Conservation (phyloP, 1,284 basidiomycete genomes). For the Ceratobasidium theobromae region DNA sequence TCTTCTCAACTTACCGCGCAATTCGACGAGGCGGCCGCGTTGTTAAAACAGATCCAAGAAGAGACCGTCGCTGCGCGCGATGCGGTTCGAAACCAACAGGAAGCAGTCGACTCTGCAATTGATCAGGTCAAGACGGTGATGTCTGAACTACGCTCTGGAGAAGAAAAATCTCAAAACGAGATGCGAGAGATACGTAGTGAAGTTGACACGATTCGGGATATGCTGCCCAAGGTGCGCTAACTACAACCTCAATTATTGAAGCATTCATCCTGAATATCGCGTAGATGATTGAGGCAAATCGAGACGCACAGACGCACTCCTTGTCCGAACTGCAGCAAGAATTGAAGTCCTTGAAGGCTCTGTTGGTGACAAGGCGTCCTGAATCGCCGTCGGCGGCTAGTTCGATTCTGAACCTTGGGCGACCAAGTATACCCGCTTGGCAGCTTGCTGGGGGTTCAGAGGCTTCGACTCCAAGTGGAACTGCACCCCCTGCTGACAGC, state of each 20-base stretch:
- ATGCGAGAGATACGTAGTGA: constrained; percentile 92
- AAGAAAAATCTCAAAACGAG: constrained; percentile 80
- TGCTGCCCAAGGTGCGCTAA: constrained; percentile 78
- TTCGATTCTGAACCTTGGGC: constrained; percentile 50
- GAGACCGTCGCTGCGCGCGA: constrained; percentile 72
- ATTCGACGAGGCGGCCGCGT: constrained; percentile 87
- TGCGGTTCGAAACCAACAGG: constrained; percentile 81
- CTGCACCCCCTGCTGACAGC: not conserved
- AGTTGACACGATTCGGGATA: constrained; percentile 84
- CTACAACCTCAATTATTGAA: not conserved
- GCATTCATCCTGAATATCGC: not conserved
- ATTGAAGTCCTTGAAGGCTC: constrained; percentile 90
- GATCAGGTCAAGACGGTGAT: constrained; percentile 80
- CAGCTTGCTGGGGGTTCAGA: constrained; percentile 56
- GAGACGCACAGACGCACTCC: constrained; percentile 70
- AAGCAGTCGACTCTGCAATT: constrained; percentile 74
- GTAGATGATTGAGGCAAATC: constrained; percentile 93
- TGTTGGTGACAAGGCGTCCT: constrained; percentile 79
- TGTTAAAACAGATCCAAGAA: constrained; percentile 79
- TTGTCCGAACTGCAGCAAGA: constrained; percentile 89
- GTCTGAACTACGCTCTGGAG: constrained; percentile 73
- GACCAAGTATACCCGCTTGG: constrained; percentile 86
- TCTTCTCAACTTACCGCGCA: constrained; percentile 83
- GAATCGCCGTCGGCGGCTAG: constrained; percentile 53
- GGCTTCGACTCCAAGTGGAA: not conserved